Conservation (phyloP, 2,329 filamentous ascomycete genomes). For the Alternaria sp. region DNA sequence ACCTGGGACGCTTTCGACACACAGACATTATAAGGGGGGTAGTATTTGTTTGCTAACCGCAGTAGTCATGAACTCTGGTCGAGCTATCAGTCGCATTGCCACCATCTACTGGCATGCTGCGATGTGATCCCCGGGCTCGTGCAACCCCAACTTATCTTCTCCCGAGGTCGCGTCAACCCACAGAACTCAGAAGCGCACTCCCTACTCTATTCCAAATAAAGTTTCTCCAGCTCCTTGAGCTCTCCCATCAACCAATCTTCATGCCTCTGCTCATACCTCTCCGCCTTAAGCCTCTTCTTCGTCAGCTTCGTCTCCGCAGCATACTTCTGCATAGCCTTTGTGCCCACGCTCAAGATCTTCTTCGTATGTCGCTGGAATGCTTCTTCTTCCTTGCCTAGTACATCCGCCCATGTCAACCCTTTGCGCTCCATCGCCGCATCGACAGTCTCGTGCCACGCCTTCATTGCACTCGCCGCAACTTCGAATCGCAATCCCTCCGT, state of each 20-base stretch:
- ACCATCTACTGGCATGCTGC: background rate
- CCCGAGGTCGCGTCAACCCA: background rate
- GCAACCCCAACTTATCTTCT: background rate
- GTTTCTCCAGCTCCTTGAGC: background rate
- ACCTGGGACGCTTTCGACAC: background rate
- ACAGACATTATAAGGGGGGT: background rate
- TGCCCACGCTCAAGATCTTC: constrained; percentile 2
- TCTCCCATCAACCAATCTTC: background rate
- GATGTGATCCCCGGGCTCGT: background rate
- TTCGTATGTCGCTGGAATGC: background rate
- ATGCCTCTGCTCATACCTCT: constrained; percentile 11
- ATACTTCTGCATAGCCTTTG: constrained; percentile 5
- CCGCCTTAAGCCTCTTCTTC: constrained; percentile 6
- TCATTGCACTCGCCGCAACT: background rate
- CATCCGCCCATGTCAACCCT: background rate
- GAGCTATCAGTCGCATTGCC: background rate
- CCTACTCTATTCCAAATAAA: background rate
- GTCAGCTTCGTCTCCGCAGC: background rate
- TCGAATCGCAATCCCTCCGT: background rate
- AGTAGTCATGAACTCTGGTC: background rate
- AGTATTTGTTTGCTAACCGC: background rate
- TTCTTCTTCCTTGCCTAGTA: background rate
- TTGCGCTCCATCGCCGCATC: constrained; percentile 6
- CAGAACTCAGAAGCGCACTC: background rate
- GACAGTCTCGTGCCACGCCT: constrained; percentile 1